Evolutionary conservation across 2,329 filamentous ascomycete species (phyloP), one percentile per base, ranked within the genome.

Genomic region (Cryphonectria naterciae): DNA sequence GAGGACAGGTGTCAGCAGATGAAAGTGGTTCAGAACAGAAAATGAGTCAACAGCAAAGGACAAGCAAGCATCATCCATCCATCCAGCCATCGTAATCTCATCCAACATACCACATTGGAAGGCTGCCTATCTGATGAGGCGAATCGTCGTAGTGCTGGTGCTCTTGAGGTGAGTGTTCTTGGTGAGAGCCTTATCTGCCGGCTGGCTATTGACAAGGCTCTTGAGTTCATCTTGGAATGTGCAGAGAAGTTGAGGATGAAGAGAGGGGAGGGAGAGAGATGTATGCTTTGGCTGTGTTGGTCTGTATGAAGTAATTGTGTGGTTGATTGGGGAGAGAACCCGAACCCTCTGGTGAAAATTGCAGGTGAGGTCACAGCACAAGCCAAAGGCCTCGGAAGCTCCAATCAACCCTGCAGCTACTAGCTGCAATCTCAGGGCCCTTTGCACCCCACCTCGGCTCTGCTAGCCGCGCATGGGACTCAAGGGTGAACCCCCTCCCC

Each of bases 71-170:
- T n/a, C 19, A 49, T n/a, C 43, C 43, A 49, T 49, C 43, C 17
- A 2, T 43, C 41, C 32, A 32, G 1, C 22, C 22, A 10, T n/a
- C 22, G 6, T 35, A 25, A 64, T 39, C 32, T 35, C 35, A 64
- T 46, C 49, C 49, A 39, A 63, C 70, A 67, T 60, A 73, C 71
- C 32, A 71, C 49, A 37, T 68, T 66, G 28, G 70, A 72, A 28
- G 69, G 67, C 67, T 73, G 67, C 60, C 67, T 60, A 35, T 68
- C 67, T 37, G 72, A 73, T 64, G 83, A 73, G 70, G 68, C 70
- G 63, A 73, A 69, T 13, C 70, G 72, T 22, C 63, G 68, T 65
- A 72, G 72, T 32, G 67, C 46, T 41, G 68, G 70, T 25, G 35
- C 46, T 37, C 58, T 37, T 22, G 66, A 39, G 1, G 60, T 58